Base-by-base conservation (phyloP, 495 filamentous ascomycete genomes). In the Daldinia loculata region DNA sequence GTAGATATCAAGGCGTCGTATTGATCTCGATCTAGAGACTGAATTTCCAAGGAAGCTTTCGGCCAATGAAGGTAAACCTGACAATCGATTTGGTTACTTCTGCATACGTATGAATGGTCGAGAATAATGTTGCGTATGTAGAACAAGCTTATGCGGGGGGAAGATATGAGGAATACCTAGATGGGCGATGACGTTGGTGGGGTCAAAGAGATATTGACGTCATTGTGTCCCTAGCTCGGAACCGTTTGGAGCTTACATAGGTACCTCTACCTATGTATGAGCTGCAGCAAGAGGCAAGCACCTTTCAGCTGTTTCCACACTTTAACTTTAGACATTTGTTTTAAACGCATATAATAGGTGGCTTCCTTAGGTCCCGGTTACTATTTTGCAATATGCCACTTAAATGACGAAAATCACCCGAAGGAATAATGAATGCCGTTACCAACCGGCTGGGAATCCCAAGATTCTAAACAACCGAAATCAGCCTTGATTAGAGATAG, bases 121-220 rank as follows among this genome's bases (percentile, higher is more conserved):
- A 59, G 26, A 60, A 55, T 59, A 45, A 34, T 24, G 27, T 34
- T 8, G 39, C 43, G 19, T 14, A 45, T 36, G 8, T 34, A 3
- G 29, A 29, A 53, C 26, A 29, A 53, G 57, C 51, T 58, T 45
- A 66, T 30, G 61, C 59, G 61, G 26, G 57, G 56, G 30, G 45
- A 53, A 17, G 53, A 52, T 26, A 12, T 36, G 69, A 65, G 29
- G 53, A 52, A 34, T n/a, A n/a, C n/a, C n/a, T n/a, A 52, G 69
- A 65, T 53, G 19, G 12, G 32, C 55, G 71, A 74, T 74, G 71
- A 74, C 71, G 71, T 74, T 63, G 58, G 71, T 63, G 71, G 71
- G 67, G 66, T 67, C 26, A 61, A 52, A 53, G 61, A 50, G 27
- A 14, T 58, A 15, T 66, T 61, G 66, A 74, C 71, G 71, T 74